These are phyloP conservation scores for Halenospora varia DNA, from an alignment of 495 filamentous ascomycete species.

Conservation along the genomic window DNA sequence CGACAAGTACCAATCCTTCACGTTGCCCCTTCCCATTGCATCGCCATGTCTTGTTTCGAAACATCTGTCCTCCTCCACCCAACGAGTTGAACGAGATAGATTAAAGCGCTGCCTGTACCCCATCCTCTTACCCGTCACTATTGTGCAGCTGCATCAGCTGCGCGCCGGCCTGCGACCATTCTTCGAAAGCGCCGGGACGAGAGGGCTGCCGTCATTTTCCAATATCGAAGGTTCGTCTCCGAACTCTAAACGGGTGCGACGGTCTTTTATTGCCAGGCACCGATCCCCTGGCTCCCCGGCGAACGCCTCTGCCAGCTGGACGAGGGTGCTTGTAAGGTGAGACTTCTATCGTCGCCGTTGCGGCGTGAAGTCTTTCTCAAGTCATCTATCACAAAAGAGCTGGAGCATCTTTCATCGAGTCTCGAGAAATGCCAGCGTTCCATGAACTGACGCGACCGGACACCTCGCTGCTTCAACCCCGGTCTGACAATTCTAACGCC, in stretches of 20 bases:
- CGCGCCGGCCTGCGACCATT: not conserved
- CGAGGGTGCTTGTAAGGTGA: not conserved
- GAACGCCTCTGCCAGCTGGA: slow-evolving; percentile 2
- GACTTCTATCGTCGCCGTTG: slow-evolving; percentile 3
- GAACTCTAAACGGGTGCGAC: not conserved
- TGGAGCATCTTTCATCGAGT: not conserved
- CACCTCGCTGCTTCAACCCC: slow-evolving; percentile 13
- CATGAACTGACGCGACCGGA: slow-evolving; percentile 18
- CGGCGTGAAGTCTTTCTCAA: not conserved
- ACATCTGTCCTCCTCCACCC: not conserved
- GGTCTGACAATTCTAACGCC: slow-evolving; percentile 13
- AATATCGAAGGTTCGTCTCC: not conserved
- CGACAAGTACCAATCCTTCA: not conserved
- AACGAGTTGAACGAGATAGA: not conserved
- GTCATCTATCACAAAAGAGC: not conserved
- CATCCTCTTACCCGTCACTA: not conserved
- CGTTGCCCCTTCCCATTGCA: not conserved
- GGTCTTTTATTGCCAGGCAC: not conserved
- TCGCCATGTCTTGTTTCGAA: not conserved
- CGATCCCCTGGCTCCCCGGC: not conserved
- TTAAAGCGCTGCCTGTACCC: not conserved
- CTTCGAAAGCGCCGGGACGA: not conserved
- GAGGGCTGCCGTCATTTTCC: too few relatives aligned
- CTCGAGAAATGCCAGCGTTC: slow-evolving; percentile 17
- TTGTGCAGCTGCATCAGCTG: not conserved